Percentiles rank a stretch among this genome's conserved stretches.
Conservation (phyloP, 306 rosid species). For the Sindora glabra region DNA sequence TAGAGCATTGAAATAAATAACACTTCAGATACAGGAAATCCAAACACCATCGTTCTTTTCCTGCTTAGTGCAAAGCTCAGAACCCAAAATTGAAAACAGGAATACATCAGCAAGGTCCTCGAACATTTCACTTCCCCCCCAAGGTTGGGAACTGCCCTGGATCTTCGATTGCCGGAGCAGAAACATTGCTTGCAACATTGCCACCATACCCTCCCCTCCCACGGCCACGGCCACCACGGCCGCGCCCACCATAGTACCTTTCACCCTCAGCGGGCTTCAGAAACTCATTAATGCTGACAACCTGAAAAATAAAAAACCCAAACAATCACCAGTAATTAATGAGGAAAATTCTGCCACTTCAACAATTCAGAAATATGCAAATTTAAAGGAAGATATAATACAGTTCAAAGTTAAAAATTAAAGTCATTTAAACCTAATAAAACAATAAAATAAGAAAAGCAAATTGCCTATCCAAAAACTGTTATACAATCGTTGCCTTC, state of each 20-base stretch:
- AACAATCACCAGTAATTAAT: neutral
- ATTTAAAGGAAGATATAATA: too few species aligned
- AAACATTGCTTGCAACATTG: slow-evolving; percentile 18
- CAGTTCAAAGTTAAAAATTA: too few species aligned
- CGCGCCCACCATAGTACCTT: slow-evolving; percentile 42
- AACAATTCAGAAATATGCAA: too few species aligned
- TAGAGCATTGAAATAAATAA: slow-evolving; percentile 25
- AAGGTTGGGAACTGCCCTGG: slow-evolving; percentile 79
- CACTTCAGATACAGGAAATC: slow-evolving; percentile 35
- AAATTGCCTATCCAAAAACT: too few species aligned
- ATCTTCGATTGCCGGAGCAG: slow-evolving; percentile 83
- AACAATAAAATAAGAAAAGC: too few species aligned
- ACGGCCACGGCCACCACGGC: slow-evolving; percentile 80
- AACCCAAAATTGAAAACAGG: slow-evolving; percentile 43
- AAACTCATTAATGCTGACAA: slow-evolving; percentile 82
- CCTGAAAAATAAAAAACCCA: slow-evolving; percentile 23
- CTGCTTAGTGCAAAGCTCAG: slow-evolving; percentile 36
- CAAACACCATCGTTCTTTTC: slow-evolving; percentile 45
- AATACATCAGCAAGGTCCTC: slow-evolving; percentile 22
- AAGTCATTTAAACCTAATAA: too few species aligned
- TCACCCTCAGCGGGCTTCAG: slow-evolving; percentile 93
- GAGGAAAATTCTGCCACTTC: too few species aligned
- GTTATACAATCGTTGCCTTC: too few species aligned
- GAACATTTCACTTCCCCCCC: slow-evolving; percentile 65
- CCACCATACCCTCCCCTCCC: slow-evolving; percentile 70